Percentiles rank a stretch among this genome's conserved stretches.
Evolutionary conservation across 2,329 filamentous ascomycete species (phyloP).

Genomic region (Beauveria scarabaeidicola): DNA sequence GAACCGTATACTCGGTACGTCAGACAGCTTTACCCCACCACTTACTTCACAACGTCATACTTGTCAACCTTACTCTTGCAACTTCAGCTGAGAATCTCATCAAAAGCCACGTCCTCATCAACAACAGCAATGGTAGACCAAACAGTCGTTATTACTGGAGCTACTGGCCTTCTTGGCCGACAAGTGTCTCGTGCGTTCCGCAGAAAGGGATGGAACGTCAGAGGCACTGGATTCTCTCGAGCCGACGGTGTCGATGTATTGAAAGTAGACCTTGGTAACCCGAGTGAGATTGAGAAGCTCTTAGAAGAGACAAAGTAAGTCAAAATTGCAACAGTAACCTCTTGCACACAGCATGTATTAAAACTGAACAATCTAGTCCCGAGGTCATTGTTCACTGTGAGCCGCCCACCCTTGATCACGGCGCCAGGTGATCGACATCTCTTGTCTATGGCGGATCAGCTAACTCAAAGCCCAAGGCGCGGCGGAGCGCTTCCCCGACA

Average conservation of each 20-base stretch:
- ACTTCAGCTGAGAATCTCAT: background rate
- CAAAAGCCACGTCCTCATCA: background rate
- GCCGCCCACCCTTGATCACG: slow-evolving; percentile 19
- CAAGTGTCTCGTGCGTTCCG: slow-evolving; percentile 68
- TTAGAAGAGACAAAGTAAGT: slow-evolving; percentile 49
- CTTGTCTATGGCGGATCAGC: background rate
- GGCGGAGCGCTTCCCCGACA: slow-evolving; percentile 81
- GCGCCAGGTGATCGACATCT: background rate
- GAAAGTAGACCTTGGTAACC: slow-evolving; percentile 45
- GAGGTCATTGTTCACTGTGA: slow-evolving; percentile 74
- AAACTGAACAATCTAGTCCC: slow-evolving; percentile 41
- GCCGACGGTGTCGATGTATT: slow-evolving; percentile 62
- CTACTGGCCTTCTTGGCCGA: slow-evolving; percentile 74
- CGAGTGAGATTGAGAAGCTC: slow-evolving; percentile 37
- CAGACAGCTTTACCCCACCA: background rate
- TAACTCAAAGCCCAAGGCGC: slow-evolving; percentile 47
- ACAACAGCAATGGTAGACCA: slow-evolving; percentile 17
- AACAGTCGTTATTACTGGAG: slow-evolving; percentile 70
- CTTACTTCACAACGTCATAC: background rate
- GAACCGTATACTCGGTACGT: background rate
- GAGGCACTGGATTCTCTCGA: slow-evolving; percentile 66
- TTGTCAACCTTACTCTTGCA: background rate
- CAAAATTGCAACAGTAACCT: background rate
- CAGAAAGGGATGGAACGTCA: slow-evolving; percentile 51
- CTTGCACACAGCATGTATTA: background rate